Base-by-base conservation (phyloP, 805 yeast genomes). In the Lachancea nothofagi region DNA sequence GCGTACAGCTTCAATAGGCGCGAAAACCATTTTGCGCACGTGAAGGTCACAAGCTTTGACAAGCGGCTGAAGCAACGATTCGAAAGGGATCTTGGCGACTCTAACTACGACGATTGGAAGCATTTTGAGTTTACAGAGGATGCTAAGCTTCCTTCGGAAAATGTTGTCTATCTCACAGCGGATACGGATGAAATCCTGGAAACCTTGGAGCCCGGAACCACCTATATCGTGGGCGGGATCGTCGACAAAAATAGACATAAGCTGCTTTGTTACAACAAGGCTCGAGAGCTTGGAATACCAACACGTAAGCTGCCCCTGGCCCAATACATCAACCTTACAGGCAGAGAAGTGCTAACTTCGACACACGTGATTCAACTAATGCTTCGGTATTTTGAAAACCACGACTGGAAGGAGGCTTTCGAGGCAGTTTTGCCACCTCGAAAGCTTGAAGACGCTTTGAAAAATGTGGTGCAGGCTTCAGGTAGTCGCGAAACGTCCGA, bases 221-320 rank as follows among this genome's bases (percentile, higher is more conserved):
- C 94, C 0, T 90, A 90, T 51, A 77, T 90, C 30, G 78, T 90
- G 36, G 98, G 98, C 7, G 98, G 97, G 0, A 90, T 90, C 41
- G 97, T 90, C 2, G 98, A 90, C 60, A 90, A 90, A 60, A 94
- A 94, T 44, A 74, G 97, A 51, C 81, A 88, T 65, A 85, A 86
- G 61, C 69, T 71, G 46, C 62, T 90, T 24, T 90, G 98, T 59
- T 70, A 76, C 34, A 72, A 83, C 47, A 93, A 89, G 60, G 97
- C 97, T 1, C 72, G 78, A 48, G 65, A 70, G 42, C 62, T 84
- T 49, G 87, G 89, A 0, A 69, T 90, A 14, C 59, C 69, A 29
- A 84, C 93, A 2, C 89, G 79, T 18, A 74, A 85, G 53, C 70
- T 90, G 37, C 98, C 98, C 4, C 86, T 90, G 40, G 94, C 80